phyloP scores from a whole-genome alignment of 345 rosid genomes.

The Erucastrum elatum region DNA sequence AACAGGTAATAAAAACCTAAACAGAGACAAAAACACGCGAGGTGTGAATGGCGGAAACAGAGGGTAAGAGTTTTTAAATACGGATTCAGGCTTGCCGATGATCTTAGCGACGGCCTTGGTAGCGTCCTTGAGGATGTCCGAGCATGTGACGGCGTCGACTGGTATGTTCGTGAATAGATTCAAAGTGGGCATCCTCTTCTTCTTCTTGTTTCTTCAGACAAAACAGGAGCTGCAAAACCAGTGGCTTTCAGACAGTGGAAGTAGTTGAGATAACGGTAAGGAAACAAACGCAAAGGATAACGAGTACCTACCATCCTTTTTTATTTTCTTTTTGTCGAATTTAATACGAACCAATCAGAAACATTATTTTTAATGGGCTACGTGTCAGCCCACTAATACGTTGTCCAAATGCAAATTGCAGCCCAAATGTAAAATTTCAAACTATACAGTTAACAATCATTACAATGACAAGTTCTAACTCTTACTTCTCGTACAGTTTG shows the following conservation, averaged over 20 bases:
- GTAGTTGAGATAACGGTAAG: slow-evolving; percentile 4
- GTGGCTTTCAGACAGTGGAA: not conserved
- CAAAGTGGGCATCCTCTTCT: slow-evolving; percentile 71
- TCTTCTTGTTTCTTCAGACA: slow-evolving; percentile 35
- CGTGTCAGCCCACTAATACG: not conserved
- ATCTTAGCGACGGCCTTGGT: slow-evolving; percentile 83
- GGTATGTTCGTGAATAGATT: slow-evolving; percentile 81
- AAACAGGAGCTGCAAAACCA: not conserved
- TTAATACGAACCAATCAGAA: not conserved
- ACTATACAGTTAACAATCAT: not conserved
- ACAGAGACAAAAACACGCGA: not conserved
- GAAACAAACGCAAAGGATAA: too few relatives aligned
- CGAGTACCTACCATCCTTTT: not conserved
- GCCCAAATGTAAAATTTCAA: not conserved
- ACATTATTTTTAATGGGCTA: not conserved
- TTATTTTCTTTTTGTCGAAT: not conserved
- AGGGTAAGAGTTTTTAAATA: slow-evolving; percentile 17
- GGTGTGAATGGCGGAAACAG: not conserved
- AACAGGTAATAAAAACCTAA: not conserved
- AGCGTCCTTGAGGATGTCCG: slow-evolving; percentile 91
- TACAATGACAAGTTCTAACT: not conserved
- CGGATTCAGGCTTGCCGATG: slow-evolving; percentile 96
- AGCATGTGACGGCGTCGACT: slow-evolving; percentile 75
- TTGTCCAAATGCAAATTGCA: not conserved
- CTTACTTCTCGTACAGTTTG: not conserved